Percentiles rank a stretch among this genome's conserved stretches.
Conservation (phyloP, 208 protist genomes). For the Acanthamoeba royreba region DNA sequence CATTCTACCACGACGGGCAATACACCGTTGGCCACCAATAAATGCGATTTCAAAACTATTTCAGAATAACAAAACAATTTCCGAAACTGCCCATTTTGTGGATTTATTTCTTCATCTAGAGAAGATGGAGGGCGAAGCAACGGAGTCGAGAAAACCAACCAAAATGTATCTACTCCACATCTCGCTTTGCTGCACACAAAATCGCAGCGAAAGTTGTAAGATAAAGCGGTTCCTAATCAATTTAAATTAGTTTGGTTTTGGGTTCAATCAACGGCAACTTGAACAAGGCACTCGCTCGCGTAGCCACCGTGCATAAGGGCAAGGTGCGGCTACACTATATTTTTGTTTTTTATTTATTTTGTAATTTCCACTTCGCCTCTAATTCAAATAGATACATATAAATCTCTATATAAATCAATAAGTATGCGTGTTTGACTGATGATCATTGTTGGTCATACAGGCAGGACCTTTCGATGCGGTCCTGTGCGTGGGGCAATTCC, state of each 20-base stretch:
- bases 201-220: no score
- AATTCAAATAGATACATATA: no score
- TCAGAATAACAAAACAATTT: not conserved
- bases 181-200: no score
- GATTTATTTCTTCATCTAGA: no score
- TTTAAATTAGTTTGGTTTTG: constrained; percentile 3
- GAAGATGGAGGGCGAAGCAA: no score
- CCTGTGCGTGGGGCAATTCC: constrained; percentile 21
- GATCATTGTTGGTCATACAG: not conserved
- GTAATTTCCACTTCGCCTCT: no score
- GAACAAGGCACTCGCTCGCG: not conserved
- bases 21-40: not conserved
- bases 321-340: no score
- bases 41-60: not conserved
- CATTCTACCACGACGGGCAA: constrained; percentile 61
- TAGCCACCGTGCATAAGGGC: constrained; percentile 18
- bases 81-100: not conserved
- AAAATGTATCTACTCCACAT: no score
- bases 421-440: not conserved
- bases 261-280: not conserved
- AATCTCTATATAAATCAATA: no score
- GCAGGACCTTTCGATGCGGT: constrained; percentile 28
- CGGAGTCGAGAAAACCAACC: no score
- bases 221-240: not conserved
- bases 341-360: no score